These are phyloP conservation scores for Penicillium sp. DNA, from an alignment of 2,329 filamentous ascomycete species.

Conservation along the genomic window DNA sequence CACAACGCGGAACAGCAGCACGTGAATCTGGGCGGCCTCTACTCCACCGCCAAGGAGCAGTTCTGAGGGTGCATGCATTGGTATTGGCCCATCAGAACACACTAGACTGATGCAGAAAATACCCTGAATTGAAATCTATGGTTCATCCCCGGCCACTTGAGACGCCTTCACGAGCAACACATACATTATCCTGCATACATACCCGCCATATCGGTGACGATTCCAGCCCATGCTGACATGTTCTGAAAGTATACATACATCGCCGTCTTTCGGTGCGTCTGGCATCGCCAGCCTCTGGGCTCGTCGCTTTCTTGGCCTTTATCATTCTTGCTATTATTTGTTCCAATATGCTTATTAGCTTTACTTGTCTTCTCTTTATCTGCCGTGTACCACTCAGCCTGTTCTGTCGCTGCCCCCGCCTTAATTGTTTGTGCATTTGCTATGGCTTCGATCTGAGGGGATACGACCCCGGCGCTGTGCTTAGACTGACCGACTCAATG, in stretches of 20 bases:
- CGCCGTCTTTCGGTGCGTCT: background rate
- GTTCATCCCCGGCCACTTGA: constrained; percentile 4
- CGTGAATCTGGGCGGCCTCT: background rate
- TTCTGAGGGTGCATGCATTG: constrained; percentile 1
- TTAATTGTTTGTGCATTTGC: constrained; percentile 3
- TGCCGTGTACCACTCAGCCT: background rate
- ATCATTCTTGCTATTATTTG: background rate
- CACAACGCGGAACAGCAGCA: background rate
- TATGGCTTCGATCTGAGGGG: background rate
- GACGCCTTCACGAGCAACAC: constrained; percentile 14
- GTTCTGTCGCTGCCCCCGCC: background rate
- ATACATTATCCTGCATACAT: constrained; percentile 20
- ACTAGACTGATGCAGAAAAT: constrained; percentile 7
- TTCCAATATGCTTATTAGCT: constrained; percentile 2
- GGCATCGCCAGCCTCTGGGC: background rate
- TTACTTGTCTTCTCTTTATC: background rate
- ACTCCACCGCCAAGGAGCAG: background rate
- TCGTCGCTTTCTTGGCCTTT: background rate
- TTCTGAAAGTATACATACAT: background rate
- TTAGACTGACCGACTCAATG: constrained; percentile 4
- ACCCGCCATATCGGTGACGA: background rate
- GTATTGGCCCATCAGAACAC: background rate
- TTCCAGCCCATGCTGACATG: background rate
- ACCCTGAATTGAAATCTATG: constrained; percentile 7
- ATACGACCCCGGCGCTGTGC: constrained; percentile 1